Evolutionary conservation across 345 rosid species (phyloP).

Genomic region (Gossypium sturtianum): DNA sequence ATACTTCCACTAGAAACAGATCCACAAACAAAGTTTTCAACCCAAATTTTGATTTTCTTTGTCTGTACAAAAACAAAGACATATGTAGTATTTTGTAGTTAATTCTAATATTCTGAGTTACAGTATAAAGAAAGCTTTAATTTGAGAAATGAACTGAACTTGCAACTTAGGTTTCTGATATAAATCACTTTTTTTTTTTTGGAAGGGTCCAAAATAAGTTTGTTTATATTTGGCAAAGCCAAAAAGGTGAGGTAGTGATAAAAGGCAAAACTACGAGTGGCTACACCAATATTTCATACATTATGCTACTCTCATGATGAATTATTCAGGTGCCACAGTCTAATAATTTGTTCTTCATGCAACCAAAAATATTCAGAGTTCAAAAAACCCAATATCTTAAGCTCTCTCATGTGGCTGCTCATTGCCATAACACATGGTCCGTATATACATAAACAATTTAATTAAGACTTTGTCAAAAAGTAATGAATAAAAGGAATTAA

Average conservation of each 20-base stretch:
- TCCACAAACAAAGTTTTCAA: too few species aligned
- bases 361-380: neutral
- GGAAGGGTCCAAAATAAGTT: neutral
- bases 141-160: neutral
- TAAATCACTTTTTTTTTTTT: too few species aligned
- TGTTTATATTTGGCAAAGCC: neutral
- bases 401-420: neutral
- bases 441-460: neutral
- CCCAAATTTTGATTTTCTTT: too few species aligned
- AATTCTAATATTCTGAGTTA: too few species aligned
- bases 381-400: neutral
- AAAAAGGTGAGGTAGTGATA: conserved; percentile 3
- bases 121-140: neutral
- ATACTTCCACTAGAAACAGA: too few species aligned
- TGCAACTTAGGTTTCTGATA: too few species aligned
- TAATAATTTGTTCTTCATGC: conserved; percentile 13
- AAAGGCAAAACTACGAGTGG: neutral
- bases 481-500: neutral
- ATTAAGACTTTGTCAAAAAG: neutral
- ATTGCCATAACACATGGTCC: neutral
- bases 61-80: too few species aligned
- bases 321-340: conserved; percentile 22
- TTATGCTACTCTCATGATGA: conserved; percentile 20
- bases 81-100: too few species aligned
- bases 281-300: conserved; percentile 8